These are phyloP conservation scores for Prunus mira DNA, from an alignment of 306 rosid species.

Conservation along the genomic window DNA sequence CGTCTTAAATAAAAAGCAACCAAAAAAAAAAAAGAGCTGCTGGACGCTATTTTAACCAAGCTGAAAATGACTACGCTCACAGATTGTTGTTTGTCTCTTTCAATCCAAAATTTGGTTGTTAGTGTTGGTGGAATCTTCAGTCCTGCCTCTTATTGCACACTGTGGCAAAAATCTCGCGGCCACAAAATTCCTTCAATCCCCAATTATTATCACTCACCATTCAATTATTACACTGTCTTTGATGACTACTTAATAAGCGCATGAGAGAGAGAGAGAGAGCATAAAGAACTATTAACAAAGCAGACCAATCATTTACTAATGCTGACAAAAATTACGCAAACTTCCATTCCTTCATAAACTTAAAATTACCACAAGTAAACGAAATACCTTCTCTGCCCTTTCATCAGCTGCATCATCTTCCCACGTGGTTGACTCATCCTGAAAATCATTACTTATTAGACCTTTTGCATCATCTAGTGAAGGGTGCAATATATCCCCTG, in stretches of 20 bases:
- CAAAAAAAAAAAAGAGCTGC: no score
- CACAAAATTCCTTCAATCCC: neutral
- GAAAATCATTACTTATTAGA: slow-evolving; percentile 15
- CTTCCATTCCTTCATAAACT: neutral
- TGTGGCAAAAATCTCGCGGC: neutral
- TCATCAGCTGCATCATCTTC: slow-evolving; percentile 56
- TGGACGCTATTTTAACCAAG: neutral
- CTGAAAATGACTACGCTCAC: neutral
- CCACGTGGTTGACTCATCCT: slow-evolving; percentile 71
- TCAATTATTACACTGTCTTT: neutral
- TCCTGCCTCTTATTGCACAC: neutral
- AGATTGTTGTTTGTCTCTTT: neutral
- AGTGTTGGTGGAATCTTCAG: neutral
- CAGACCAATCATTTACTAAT: neutral
- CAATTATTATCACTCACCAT: neutral
- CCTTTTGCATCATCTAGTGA: no score
- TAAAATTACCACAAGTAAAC: neutral
- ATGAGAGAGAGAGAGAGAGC: no score
- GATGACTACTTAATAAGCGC: neutral
- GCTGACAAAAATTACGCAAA: neutral
- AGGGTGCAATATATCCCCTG: no score
- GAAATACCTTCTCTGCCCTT: slow-evolving; percentile 50
- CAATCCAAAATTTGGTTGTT: no score
- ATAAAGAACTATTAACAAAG: neutral
- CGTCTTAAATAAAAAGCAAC: neutral